phyloP scores from a whole-genome alignment of 2,329 filamentous ascomycete genomes.

The Aspergillus oerlinghausenensis region DNA sequence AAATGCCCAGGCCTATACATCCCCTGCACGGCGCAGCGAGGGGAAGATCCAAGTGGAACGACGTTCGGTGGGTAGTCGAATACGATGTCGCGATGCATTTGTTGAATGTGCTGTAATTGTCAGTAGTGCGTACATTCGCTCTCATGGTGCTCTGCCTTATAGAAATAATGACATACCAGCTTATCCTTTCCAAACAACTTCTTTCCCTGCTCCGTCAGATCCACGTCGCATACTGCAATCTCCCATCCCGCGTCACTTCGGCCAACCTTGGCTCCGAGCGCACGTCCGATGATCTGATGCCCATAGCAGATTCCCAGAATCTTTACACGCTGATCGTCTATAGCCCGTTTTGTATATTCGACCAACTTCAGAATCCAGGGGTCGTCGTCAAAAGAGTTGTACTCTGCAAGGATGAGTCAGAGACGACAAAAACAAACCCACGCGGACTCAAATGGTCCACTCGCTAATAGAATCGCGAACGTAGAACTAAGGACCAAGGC shows the following conservation, averaged over 20 bases:
- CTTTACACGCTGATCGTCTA: conserved; percentile 59
- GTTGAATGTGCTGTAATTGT: conserved; percentile 53
- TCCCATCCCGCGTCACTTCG: conserved; percentile 72
- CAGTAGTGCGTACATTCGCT: background rate
- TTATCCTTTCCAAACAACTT: conserved; percentile 65
- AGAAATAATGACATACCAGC: conserved; percentile 42
- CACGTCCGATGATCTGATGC: conserved; percentile 76
- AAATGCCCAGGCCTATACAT: conserved; percentile 65
- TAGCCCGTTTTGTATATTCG: conserved; percentile 59
- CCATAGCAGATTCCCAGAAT: conserved; percentile 84
- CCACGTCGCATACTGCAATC: conserved; percentile 65
- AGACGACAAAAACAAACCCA: background rate
- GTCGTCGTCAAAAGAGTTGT: conserved; percentile 68
- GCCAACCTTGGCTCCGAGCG: conserved; percentile 63
- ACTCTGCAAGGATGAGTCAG: conserved; percentile 41
- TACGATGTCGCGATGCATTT: conserved; percentile 83
- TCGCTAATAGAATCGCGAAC: background rate
- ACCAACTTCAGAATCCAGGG: conserved; percentile 74
- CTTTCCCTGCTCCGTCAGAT: conserved; percentile 65
- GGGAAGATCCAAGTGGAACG: conserved; percentile 60
- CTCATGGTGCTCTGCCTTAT: too few species aligned
- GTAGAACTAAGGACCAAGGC: background rate
- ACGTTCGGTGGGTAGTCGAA: conserved; percentile 58
- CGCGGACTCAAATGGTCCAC: background rate
- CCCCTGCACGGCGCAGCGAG: conserved; percentile 68